Evolutionary conservation across 2,329 filamentous ascomycete genomes (phyloP).

Genomic region (Aspergillus glaucus): DNA sequence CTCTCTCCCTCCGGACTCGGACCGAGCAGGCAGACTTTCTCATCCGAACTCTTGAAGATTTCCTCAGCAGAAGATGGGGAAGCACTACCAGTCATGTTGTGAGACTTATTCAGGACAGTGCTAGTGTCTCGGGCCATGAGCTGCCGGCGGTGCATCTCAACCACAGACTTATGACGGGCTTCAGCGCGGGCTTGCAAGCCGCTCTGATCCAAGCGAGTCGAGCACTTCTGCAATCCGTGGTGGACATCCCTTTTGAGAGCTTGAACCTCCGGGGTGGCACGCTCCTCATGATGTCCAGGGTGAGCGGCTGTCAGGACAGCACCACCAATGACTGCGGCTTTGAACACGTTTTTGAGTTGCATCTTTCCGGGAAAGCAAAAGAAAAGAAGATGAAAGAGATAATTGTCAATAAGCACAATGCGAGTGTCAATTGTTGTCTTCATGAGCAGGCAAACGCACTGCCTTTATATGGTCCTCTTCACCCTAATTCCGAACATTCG

Average conservation of each 20-base stretch:
- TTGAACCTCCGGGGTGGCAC: conserved; percentile 6
- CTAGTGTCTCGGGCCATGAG: conserved; percentile 26
- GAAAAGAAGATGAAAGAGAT: not conserved
- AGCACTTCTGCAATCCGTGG: conserved; percentile 16
- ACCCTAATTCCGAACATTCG: too few relatives aligned
- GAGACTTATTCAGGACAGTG: conserved; percentile 29
- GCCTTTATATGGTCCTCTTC: too few relatives aligned
- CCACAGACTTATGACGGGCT: conserved; percentile 15
- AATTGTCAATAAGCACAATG: too few relatives aligned
- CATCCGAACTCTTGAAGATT: conserved; percentile 13
- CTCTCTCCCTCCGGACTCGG: conserved; percentile 43
- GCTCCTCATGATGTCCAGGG: conserved; percentile 14
- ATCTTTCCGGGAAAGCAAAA: not conserved
- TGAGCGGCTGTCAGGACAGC: conserved; percentile 11
- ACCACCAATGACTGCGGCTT: conserved; percentile 8
- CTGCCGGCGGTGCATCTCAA: conserved; percentile 12
- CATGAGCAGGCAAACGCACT: too few relatives aligned
- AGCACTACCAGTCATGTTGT: conserved; percentile 16
- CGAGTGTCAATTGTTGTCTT: too few relatives aligned
- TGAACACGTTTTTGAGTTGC: conserved; percentile 3
- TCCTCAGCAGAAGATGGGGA: conserved; percentile 18
- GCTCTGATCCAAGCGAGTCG: conserved; percentile 12
- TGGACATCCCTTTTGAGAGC: conserved; percentile 12
- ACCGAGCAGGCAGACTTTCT: conserved; percentile 20
- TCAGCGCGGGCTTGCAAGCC: conserved; percentile 17